Conservation (phyloP, 2,329 filamentous ascomycete genomes). For the Venturia pyrina region DNA sequence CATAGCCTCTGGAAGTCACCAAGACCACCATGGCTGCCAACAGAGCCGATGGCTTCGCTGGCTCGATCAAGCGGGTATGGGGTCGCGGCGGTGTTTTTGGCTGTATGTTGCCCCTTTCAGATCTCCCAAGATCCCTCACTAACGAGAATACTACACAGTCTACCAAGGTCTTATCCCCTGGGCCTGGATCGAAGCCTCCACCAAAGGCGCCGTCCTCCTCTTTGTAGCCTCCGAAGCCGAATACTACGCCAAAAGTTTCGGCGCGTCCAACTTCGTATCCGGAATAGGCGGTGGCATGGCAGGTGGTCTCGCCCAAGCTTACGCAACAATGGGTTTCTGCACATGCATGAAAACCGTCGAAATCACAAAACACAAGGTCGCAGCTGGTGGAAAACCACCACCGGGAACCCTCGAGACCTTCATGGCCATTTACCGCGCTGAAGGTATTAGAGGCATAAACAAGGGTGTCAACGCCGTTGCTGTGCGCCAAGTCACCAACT, state of each 20-base stretch:
- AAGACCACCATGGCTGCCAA: conserved; percentile 99
- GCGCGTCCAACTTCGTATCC: conserved; percentile 75
- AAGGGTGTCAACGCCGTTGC: conserved; percentile 97
- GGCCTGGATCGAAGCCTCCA: conserved; percentile 99
- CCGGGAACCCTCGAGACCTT: conserved; percentile 91
- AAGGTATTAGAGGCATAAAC: conserved; percentile 95
- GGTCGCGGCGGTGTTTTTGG: conserved; percentile 83
- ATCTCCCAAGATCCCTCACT: not conserved
- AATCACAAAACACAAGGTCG: conserved; percentile 97
- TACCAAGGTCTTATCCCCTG: conserved; percentile 99
- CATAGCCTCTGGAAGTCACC: conserved; percentile 86
- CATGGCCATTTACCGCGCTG: conserved; percentile 90
- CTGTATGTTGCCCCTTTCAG: conserved; percentile 56
- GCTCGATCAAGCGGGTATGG: conserved; percentile 83
- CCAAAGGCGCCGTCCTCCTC: conserved; percentile 96
- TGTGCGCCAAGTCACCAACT: conserved; percentile 98
- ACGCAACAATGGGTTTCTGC: conserved; percentile 99
- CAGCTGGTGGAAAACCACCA: conserved; percentile 69
- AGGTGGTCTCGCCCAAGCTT: conserved; percentile 93
- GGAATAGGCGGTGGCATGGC: conserved; percentile 88
- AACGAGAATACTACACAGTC: conserved; percentile 45
- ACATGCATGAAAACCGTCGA: conserved; percentile 99
- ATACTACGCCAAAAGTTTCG: conserved; percentile 75
- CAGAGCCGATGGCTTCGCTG: conserved; percentile 74
- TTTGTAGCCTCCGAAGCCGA: conserved; percentile 98